Evolutionary conservation across 495 filamentous ascomycete species (phyloP).

Genomic region (Penicillium antarcticum): DNA sequence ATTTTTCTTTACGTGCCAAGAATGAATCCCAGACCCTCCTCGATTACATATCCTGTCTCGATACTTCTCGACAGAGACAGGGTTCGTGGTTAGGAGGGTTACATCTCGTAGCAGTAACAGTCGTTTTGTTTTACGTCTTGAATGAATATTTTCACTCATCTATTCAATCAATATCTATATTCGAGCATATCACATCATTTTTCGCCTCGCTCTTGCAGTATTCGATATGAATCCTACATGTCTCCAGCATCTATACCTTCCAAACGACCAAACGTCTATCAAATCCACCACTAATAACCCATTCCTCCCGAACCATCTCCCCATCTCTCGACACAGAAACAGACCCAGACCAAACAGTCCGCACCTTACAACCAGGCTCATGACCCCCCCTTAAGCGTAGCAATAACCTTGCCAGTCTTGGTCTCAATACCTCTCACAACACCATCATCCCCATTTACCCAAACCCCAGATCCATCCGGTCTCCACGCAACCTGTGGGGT

Average conservation of each 20-base stretch:
- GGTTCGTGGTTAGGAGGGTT: constrained; percentile 86
- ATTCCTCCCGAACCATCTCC: constrained; percentile 40
- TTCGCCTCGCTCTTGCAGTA: background rate
- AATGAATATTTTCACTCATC: background rate
- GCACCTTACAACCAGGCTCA: constrained; percentile 59
- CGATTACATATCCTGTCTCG: constrained; percentile 90
- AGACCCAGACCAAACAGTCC: constrained; percentile 61
- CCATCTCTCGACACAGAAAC: constrained; percentile 35
- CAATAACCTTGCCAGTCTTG: constrained; percentile 55
- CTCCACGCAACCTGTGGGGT: constrained; percentile 65
- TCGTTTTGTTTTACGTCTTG: background rate
- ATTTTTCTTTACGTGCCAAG: constrained; percentile 87
- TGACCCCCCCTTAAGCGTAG: constrained; percentile 51
- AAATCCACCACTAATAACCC: constrained; percentile 66
- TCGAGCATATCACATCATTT: background rate
- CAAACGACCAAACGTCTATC: constrained; percentile 63
- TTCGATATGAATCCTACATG: background rate
- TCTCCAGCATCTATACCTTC: constrained; percentile 29
- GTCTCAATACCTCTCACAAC: constrained; percentile 61
- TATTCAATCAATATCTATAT: background rate
- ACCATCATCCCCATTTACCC: constrained; percentile 71
- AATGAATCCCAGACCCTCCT: constrained; percentile 57
- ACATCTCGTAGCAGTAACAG: constrained; percentile 49
- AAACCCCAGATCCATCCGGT: constrained; percentile 61
- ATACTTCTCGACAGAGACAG: constrained; percentile 53